A percentile compares a stretch with the other conserved stretches of the same genome.
phyloP scores from a whole-genome alignment of 768 basidiomycete species.

The Mycena vitilis region DNA sequence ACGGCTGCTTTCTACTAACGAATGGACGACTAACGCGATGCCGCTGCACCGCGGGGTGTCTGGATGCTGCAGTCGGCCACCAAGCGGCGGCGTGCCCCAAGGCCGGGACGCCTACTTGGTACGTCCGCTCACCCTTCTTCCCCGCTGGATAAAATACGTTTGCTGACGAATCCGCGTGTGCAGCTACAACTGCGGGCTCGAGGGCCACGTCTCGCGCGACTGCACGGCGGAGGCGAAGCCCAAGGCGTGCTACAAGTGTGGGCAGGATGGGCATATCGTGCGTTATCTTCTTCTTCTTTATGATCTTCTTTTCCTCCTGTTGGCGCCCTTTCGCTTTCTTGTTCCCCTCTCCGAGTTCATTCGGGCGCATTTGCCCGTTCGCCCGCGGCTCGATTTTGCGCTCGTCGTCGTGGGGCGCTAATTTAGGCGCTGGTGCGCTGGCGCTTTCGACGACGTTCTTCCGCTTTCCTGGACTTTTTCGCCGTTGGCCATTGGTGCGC shows the following conservation, averaged over 20 bases:
- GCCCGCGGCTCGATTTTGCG: not conserved
- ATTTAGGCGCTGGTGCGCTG: constrained; percentile 20
- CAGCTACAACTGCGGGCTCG: constrained; percentile 54
- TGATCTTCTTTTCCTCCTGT: not conserved
- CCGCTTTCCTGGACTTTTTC: not conserved
- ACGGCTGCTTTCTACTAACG: not conserved
- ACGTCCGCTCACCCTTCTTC: constrained; percentile 29
- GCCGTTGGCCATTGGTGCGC: not conserved
- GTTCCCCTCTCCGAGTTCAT: too few species aligned
- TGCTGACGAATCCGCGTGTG: not conserved
- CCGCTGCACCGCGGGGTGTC: not conserved
- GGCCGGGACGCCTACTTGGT: constrained; percentile 91
- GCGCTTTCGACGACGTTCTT: not conserved
- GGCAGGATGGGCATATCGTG: constrained; percentile 86
- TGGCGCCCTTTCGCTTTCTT: not conserved
- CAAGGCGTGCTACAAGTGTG: constrained; percentile 91
- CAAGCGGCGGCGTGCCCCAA: constrained; percentile 89
- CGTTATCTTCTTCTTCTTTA: constrained; percentile 46
- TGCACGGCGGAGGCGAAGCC: constrained; percentile 83
- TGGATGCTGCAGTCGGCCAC: constrained; percentile 73
- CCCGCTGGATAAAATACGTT: too few species aligned
- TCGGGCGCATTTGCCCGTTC: too few species aligned
- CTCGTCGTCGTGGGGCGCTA: constrained; percentile 9
- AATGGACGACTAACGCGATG: constrained; percentile 17
- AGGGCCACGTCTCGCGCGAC: constrained; percentile 88